A percentile compares a stretch with the other conserved stretches of the same genome.
Conservation (phyloP, 225 moss, liverwort and hornwort species). For the Thuidium tamariscinum region DNA sequence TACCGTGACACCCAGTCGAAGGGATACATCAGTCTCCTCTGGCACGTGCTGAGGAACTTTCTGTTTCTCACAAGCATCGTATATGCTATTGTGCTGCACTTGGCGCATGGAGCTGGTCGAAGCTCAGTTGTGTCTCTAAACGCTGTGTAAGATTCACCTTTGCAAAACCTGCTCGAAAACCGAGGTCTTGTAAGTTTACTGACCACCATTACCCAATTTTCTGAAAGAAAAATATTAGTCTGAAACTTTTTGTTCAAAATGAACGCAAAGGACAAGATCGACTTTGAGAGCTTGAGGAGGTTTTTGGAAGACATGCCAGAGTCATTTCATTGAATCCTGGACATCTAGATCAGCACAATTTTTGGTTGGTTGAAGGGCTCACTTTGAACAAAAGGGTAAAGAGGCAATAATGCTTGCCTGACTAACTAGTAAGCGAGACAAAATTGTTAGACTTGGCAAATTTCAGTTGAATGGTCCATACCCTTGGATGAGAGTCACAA, state of each 20-base stretch:
- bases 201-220: not conserved
- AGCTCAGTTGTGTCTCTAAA: not conserved
- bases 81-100: slow-evolving; percentile 10
- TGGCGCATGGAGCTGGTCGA: slow-evolving; percentile 5
- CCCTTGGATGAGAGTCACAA: not conserved
- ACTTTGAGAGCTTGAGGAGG: not conserved
- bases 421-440: not conserved
- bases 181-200: slow-evolving; percentile 7
- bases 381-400: not conserved
- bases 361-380: not conserved
- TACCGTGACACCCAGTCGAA: not conserved
- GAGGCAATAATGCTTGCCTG: not conserved
- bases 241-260: not conserved
- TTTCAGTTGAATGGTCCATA: not conserved
- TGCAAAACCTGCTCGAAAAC: slow-evolving; percentile 23
- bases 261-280: not conserved
- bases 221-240: not conserved
- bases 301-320: not conserved
- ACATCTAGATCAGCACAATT: too few species aligned
- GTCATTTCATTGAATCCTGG: not conserved
- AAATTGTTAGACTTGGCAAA: not conserved
- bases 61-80: slow-evolving; percentile 22
- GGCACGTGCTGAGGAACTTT: slow-evolving; percentile 5
- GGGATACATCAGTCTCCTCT: slow-evolving; percentile 6
- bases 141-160: slow-evolving; percentile 19